These are phyloP conservation scores for Neostapfia colusana DNA, from an alignment of 176 grass and related monocot genomes.

Conservation along the genomic window DNA sequence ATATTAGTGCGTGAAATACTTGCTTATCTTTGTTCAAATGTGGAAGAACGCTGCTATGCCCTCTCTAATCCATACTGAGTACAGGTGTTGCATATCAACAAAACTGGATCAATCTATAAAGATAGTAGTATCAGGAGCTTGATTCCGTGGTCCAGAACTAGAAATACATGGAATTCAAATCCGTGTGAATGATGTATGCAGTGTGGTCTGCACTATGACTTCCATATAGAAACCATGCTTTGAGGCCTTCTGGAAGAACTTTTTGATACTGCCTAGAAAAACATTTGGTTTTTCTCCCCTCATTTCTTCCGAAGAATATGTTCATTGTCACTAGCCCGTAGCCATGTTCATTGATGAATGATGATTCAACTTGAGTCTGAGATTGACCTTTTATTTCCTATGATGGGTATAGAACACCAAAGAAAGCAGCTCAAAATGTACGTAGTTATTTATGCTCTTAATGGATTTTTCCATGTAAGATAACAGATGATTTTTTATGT, in stretches of 20 bases:
- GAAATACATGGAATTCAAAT: neutral
- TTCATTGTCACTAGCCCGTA: neutral
- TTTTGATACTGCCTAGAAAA: slow-evolving; percentile 13
- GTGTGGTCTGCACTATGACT: neutral
- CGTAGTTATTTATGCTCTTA: neutral
- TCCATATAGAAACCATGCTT: neutral
- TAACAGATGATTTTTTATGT: neutral
- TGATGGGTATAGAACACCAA: neutral
- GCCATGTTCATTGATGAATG: neutral
- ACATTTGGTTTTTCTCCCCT: slow-evolving; percentile 4
- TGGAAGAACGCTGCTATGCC: neutral
- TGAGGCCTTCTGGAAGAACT: neutral
- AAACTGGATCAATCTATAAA: neutral
- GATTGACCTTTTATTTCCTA: slow-evolving; percentile 6
- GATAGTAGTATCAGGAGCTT: neutral
- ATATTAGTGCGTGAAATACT: neutral
- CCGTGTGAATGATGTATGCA: neutral
- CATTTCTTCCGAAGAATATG: neutral
- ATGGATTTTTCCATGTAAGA: neutral
- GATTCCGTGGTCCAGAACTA: neutral
- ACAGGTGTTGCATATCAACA: neutral
- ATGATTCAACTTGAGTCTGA: slow-evolving; percentile 14
- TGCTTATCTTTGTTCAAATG: neutral
- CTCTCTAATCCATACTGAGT: neutral
- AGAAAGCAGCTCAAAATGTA: neutral